Evolutionary conservation across 208 protist genomes (phyloP).

Genomic region (Porcisia hertigi): DNA sequence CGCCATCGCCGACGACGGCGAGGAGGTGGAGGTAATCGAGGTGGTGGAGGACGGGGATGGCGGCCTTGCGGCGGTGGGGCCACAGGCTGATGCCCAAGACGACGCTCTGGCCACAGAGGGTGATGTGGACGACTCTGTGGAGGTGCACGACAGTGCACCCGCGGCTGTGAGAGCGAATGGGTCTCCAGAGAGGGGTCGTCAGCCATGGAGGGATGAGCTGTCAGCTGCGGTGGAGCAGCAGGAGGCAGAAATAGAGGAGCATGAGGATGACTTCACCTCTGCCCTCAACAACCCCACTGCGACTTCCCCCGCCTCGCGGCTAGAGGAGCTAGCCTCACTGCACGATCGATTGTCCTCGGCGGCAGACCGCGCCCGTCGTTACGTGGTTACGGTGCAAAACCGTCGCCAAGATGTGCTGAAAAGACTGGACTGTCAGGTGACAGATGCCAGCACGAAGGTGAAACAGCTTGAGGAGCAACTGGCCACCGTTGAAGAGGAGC

Average conservation of each 20-base stretch:
- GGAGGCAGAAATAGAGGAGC: slow-evolving; percentile 28
- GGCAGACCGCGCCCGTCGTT: slow-evolving; percentile 40
- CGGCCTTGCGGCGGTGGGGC: slow-evolving; percentile 15
- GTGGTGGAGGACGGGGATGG: slow-evolving; percentile 37
- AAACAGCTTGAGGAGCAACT: slow-evolving; percentile 28
- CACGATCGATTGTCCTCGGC: slow-evolving; percentile 50
- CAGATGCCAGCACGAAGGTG: slow-evolving; percentile 30
- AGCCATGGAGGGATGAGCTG: slow-evolving; percentile 30
- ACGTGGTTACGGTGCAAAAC: slow-evolving; percentile 22
- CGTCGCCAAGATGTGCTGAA: slow-evolving; percentile 32
- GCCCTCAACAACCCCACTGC: slow-evolving; percentile 18
- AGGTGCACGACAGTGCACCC: not conserved
- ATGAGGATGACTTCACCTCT: slow-evolving; percentile 25
- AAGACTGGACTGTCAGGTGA: slow-evolving; percentile 28
- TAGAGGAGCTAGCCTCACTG: slow-evolving; percentile 34
- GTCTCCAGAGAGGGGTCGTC: not conserved
- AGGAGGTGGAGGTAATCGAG: slow-evolving; percentile 35
- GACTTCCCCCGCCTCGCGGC: slow-evolving; percentile 19
- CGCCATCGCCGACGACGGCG: slow-evolving; percentile 14
- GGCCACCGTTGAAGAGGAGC: slow-evolving; percentile 21
- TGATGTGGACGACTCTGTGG: slow-evolving; percentile 18
- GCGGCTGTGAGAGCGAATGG: not conserved
- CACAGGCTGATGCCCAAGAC: slow-evolving; percentile 2
- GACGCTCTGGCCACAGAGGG: not conserved
- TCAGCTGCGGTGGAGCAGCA: slow-evolving; percentile 35